Percentiles rank a stretch among this genome's conserved stretches.
phyloP scores from a whole-genome alignment of 805 yeast species.

The Metschnikowia gelsemii region DNA sequence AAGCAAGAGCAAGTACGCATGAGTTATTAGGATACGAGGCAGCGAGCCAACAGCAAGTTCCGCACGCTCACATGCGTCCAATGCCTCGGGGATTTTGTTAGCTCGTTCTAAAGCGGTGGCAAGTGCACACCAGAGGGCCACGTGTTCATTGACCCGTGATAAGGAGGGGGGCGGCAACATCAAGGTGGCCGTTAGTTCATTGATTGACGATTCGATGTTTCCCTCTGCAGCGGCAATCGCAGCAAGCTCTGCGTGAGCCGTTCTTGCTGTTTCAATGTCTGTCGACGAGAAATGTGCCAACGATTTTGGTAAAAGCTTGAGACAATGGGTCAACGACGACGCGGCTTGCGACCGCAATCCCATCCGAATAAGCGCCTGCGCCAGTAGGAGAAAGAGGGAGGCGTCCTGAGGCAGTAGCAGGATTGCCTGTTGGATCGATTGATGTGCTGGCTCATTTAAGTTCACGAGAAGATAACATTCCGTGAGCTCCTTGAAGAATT shows the following conservation, averaged over 20 bases:
- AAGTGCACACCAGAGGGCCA: constrained; percentile 53
- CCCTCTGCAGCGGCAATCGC: constrained; percentile 53
- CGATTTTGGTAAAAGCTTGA: constrained; percentile 39
- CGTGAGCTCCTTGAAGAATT: constrained; percentile 49
- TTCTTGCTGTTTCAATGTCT: constrained; percentile 49
- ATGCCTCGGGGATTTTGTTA: constrained; percentile 49
- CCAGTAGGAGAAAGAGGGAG: constrained; percentile 47
- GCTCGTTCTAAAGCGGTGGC: constrained; percentile 52
- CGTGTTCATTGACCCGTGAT: constrained; percentile 45
- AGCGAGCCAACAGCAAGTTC: constrained; percentile 45
- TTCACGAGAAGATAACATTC: constrained; percentile 50
- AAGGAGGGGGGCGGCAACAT: constrained; percentile 50
- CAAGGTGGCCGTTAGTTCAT: constrained; percentile 51
- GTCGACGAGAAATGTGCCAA: constrained; percentile 27
- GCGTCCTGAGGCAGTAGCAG: constrained; percentile 43
- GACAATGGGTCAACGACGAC: constrained; percentile 45
- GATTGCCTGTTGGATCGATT: constrained; percentile 44
- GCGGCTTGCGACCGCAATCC: constrained; percentile 48
- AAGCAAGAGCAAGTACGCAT: constrained; percentile 49
- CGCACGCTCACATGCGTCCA: constrained; percentile 50
- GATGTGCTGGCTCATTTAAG: constrained; percentile 53
- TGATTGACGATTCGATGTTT: constrained; percentile 48
- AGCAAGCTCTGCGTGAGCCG: constrained; percentile 56
- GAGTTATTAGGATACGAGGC: constrained; percentile 46
- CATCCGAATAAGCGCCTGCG: constrained; percentile 47